Base-by-base conservation (phyloP, 352 stramenopile species). In the Phytophthora syringae region DNA sequence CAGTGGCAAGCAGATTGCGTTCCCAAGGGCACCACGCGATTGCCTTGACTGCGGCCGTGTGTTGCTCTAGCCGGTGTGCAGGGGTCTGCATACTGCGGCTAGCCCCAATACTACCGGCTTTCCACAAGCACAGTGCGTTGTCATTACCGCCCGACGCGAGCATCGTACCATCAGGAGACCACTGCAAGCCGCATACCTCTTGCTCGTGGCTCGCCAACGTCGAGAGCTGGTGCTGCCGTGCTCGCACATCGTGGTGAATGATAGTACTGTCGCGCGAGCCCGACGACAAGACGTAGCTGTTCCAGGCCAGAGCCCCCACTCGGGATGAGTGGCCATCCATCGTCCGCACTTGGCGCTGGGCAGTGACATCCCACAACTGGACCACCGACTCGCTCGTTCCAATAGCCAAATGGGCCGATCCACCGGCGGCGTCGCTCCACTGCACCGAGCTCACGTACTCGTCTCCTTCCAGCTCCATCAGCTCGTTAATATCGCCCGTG, bases 21-120 rank as follows among this genome's bases (percentile, higher is more conserved):
- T 99, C 95, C 85, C 98, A 98, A 9, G 98, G 98, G 72, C 95
- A 99, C 98, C 98, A 99, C 6, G 97, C 97, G 51, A 99, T 89
- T 18, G 98, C 97, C 72, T 99, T 99, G 21, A 99, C 97, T 27
- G 97, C 97, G 7, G 97, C 97, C 73, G 76, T 92, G 80, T 99
- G 98, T 21, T 99, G 94, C 24, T 94, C 97, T n/a, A 99, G 70
- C 3, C 87, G 74, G 69, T 96, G 79, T 60, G 90, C 63, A 32
- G 91, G 79, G 30, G 77, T 68, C 61, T 90, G 74, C 20, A 77
- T 76, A 20, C 80, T 83, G 56, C 44, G 78, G 39, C 69, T 80
- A 42, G 69, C 74, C 72, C 94, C 67, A 65, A 93, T 89, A 94
- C 95, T 70, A 77, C 96, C 84, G 82, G 86, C 86, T 92, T 98